Evolutionary conservation across 768 basidiomycete genomes (phyloP), one percentile per base, ranked within the genome.

Genomic region (Brasilioporus rufonigricans): DNA sequence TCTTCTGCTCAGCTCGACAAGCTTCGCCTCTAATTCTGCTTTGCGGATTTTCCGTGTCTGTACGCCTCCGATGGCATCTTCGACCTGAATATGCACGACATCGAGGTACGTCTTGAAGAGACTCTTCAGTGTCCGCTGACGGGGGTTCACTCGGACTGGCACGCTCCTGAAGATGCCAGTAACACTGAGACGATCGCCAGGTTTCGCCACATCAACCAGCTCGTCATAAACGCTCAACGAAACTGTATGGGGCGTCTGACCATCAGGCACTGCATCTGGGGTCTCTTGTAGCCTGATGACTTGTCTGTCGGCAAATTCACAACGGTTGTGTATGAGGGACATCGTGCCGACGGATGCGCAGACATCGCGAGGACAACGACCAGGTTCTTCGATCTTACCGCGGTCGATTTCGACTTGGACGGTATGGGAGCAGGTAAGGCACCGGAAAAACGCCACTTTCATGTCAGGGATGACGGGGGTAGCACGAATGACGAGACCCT

Each of bases 381-480:
- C 79, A 4, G 97, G 97, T 71, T 98, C 96, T 67, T 89, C 85
- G 62, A 99, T 98, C 72, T 93, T 91, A 40, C 96, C 97, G n/a
- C 95, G 87, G 71, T 98, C 95, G 47, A 98, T 97, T 66, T 97
- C 94, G 58, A 93, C 91, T 67, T 93, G 93, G 9, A 93, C 86
- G n/a, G 97, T 98, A 71, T 98, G 97, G 38, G 89, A 89, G 70
- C 97, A 99, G 35, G 88, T 89, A 26, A 92, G 77, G 73, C 97
- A 99, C 51, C 95, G 90, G 83, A 99, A 99, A 78, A 99, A 98
- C 21, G 96, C 97, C 60, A 85, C 85, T 74, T 96, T 95, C 97
- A 99, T 98, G 73, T 99, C 97, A 4, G 97, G 97, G 55, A 98
- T 98, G 64, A 99, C 90, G 12, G 96, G 93, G 0, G 97, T 98